Percentiles rank a stretch among this genome's conserved stretches.
phyloP scores from a whole-genome alignment of 768 basidiomycete genomes.

The Termitomyces eurrhizus region DNA sequence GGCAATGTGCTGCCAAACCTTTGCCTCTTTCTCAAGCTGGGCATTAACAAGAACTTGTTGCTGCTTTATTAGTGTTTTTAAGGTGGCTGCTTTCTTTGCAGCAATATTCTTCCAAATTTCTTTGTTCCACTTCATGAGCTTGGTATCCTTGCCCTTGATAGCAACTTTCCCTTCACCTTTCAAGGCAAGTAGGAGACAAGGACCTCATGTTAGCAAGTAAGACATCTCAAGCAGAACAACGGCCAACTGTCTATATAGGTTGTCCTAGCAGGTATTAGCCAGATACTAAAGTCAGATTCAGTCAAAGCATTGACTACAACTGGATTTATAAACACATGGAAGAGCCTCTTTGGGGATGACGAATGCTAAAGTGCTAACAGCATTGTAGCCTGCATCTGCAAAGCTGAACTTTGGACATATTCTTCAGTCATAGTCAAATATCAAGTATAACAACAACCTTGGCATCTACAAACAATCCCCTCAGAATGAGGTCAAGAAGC shows the following conservation, averaged over 20 bases:
- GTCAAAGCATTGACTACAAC: conserved; percentile 57
- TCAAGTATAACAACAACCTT: conserved; percentile 34
- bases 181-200: conserved; percentile 54
- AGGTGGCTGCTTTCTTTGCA: conserved; percentile 61
- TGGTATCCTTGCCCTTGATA: conserved; percentile 82
- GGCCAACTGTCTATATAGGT: no score
- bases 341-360: conserved; percentile 69
- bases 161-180: conserved; percentile 45
- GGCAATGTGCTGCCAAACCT: conserved; percentile 59
- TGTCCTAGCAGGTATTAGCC: no score
- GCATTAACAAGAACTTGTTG: conserved; percentile 78
- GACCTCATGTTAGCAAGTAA: not conserved
- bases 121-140: conserved; percentile 89
- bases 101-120: conserved; percentile 86
- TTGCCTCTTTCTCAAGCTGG: conserved; percentile 78
- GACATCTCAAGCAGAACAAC: no score
- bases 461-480: conserved; percentile 38
- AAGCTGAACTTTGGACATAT: conserved; percentile 26
- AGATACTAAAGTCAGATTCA: no score
- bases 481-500: conserved; percentile 46
- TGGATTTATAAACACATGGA: conserved; percentile 64
- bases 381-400: conserved; percentile 65
- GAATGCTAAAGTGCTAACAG: conserved; percentile 75
- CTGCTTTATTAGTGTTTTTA: conserved; percentile 67
- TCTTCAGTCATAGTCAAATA: not conserved